Percentiles rank a stretch among this genome's conserved stretches.
Evolutionary conservation across 306 rosid species (phyloP).

Genomic region (Carpinus fangiana): DNA sequence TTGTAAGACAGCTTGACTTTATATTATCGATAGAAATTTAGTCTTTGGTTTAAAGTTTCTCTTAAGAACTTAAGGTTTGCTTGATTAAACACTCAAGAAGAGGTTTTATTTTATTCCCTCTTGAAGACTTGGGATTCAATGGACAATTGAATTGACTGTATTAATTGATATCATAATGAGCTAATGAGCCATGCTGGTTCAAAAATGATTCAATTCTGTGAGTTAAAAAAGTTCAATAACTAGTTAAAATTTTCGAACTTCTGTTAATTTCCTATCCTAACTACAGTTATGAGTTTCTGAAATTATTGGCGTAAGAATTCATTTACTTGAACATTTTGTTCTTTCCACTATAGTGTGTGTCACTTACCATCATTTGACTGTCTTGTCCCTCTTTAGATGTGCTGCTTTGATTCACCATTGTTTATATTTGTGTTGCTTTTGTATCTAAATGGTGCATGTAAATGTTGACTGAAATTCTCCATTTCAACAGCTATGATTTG

Average conservation of each 20-base stretch:
- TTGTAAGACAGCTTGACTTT: background rate
- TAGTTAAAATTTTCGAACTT: background rate
- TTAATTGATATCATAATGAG: background rate
- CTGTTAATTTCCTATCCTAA: background rate
- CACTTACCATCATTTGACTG: background rate
- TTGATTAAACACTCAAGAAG: background rate
- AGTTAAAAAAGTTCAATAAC: background rate
- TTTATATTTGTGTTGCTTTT: background rate
- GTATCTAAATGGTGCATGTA: background rate
- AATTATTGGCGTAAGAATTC: background rate
- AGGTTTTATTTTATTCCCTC: background rate
- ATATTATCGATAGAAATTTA: background rate
- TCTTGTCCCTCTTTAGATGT: background rate
- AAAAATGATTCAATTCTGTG: background rate
- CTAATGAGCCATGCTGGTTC: background rate
- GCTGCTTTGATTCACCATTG: background rate
- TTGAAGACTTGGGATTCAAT: background rate
- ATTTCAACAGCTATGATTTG: slow-evolving; percentile 76
- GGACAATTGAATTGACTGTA: background rate
- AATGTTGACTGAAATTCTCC: slow-evolving; percentile 33
- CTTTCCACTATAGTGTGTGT: background rate
- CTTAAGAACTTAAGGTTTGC: background rate
- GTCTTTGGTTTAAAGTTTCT: background rate
- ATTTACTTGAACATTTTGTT: background rate
- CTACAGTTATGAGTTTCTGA: background rate